These are phyloP conservation scores for Clarkia xantiana DNA, from an alignment of 345 rosid genomes.

Conservation along the genomic window DNA sequence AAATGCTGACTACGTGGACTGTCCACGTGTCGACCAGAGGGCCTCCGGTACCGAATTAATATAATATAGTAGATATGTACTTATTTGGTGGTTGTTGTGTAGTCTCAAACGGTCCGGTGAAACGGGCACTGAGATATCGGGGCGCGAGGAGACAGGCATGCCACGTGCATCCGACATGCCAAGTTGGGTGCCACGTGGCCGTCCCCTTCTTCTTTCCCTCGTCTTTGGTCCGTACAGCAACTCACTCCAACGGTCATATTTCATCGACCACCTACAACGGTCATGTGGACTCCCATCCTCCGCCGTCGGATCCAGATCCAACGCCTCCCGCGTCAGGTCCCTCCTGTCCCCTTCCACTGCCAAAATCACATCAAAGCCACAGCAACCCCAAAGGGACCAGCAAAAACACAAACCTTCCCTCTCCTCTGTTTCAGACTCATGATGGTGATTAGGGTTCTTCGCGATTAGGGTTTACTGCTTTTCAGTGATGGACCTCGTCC, in stretches of 20 bases:
- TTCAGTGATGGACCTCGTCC: not conserved
- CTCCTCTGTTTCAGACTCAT: conserved; percentile 35
- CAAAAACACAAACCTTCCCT: conserved; percentile 9
- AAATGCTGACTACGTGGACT: no score
- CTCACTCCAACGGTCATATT: conserved; percentile 85
- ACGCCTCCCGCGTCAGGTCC: conserved; percentile 17
- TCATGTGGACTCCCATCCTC: conserved; percentile 26
- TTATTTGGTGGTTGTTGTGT: no score
- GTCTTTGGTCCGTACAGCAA: conserved; percentile 26
- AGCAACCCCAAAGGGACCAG: not conserved
- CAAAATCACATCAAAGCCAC: not conserved
- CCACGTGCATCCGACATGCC: not conserved
- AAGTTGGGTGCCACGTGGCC: not conserved
- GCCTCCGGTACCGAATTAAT: no score
- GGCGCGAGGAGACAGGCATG: not conserved
- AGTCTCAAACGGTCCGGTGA: conserved; percentile 1
- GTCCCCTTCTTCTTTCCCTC: no score
- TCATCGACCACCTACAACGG: conserved; percentile 86
- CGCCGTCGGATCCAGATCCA: conserved; percentile 51
- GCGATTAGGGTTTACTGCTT: not conserved
- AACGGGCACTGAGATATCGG: not conserved
- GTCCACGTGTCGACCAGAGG: no score
- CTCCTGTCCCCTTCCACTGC: not conserved
- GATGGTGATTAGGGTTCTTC: conserved; percentile 10
- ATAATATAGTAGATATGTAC: no score